A percentile compares a stretch with the other conserved stretches of the same genome.
These are phyloP conservation scores for Aurinia saxatilis DNA, from an alignment of 345 rosid species.

Conservation along the genomic window DNA sequence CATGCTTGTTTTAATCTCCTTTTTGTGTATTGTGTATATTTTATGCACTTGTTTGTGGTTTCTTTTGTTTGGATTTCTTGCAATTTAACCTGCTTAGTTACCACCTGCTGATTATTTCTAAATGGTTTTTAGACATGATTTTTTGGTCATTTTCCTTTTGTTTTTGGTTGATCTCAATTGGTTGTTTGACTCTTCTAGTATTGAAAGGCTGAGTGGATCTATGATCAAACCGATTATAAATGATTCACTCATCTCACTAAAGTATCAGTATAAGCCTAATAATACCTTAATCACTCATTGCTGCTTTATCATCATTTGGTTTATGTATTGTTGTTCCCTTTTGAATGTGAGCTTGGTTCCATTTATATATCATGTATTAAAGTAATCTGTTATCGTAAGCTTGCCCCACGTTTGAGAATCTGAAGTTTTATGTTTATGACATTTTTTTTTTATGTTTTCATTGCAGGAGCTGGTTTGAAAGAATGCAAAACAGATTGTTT, in stretches of 20 bases:
- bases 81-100: conserved; percentile 7
- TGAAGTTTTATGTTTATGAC: neutral
- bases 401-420: neutral
- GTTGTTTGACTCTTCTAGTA: conserved; percentile 21
- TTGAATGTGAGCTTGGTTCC: conserved; percentile 19
- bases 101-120: conserved; percentile 2
- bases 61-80: conserved; percentile 26
- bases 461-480: conserved; percentile 22
- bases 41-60: conserved; percentile 9
- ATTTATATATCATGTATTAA: neutral
- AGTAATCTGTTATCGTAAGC: neutral
- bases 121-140: conserved; percentile 21
- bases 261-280: neutral
- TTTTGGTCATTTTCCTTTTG: conserved; percentile 25
- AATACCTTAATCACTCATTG: neutral
- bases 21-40: no score
- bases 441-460: neutral
- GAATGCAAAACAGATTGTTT: conserved; percentile 10
- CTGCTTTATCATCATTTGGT: conserved; percentile 15
- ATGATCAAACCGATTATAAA: conserved; percentile 15
- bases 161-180: conserved; percentile 15
- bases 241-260: neutral
- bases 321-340: conserved; percentile 7
- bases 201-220: conserved; percentile 15
- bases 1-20: conserved; percentile 6